phyloP scores from a whole-genome alignment of 1,284 basidiomycete genomes.

The Bondarzewia mesenterica region DNA sequence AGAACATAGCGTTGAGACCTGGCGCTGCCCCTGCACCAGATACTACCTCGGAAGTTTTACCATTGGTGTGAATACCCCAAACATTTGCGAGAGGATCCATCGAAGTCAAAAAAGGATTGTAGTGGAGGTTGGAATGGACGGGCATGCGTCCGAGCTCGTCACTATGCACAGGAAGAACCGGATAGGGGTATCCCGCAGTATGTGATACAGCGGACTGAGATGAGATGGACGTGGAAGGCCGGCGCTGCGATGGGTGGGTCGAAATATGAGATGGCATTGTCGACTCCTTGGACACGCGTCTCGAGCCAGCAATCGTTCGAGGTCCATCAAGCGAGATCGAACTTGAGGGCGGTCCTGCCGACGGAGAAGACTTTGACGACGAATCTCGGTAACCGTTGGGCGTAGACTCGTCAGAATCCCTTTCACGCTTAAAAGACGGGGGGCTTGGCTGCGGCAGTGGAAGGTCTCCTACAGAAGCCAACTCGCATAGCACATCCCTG shows the following conservation, averaged over 20 bases:
- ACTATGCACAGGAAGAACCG: constrained; percentile 46
- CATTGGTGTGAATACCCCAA: neutral
- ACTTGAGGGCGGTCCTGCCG: neutral
- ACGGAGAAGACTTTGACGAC: constrained; percentile 4
- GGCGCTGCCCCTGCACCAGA: too few relatives aligned
- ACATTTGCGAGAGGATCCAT: neutral
- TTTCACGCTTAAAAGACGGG: constrained; percentile 43
- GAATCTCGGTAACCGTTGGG: constrained; percentile 7
- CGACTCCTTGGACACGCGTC: constrained; percentile 17
- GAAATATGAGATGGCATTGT: constrained; percentile 2
- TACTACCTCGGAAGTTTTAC: neutral
- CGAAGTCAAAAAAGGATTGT: neutral
- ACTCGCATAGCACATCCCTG: constrained; percentile 24
- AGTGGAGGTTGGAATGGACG: neutral
- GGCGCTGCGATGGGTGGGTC: neutral
- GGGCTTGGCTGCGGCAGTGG: constrained; percentile 44
- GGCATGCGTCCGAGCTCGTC: constrained; percentile 51
- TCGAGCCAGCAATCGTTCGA: constrained; percentile 21
- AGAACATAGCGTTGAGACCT: neutral
- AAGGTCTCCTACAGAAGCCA: constrained; percentile 50
- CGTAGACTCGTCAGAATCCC: constrained; percentile 36
- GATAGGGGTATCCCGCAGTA: neutral
- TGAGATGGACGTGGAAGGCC: neutral
- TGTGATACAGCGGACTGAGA: neutral
- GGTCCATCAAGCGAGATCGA: constrained; percentile 8